phyloP scores from a whole-genome alignment of 2,329 filamentous ascomycete genomes.

The Pleochaeta shiraiana region DNA sequence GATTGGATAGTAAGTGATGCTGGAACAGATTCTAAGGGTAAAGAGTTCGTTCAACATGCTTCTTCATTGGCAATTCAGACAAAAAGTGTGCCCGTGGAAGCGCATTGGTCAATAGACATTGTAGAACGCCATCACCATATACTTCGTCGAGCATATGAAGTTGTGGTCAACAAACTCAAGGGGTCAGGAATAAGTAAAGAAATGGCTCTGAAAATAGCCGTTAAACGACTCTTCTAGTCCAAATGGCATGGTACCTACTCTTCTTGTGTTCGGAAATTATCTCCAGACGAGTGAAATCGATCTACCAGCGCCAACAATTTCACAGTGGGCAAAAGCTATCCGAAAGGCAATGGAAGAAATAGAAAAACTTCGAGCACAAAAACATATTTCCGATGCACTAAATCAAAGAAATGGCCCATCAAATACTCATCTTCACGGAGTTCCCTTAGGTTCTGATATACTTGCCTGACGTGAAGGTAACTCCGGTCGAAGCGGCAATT shows the following conservation, averaged over 20 bases:
- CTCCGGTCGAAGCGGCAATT: neutral
- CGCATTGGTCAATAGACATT: neutral
- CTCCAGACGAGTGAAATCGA: neutral
- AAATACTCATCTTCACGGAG: neutral
- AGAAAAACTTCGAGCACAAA: constrained; percentile 1
- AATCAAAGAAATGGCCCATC: neutral
- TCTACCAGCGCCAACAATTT: neutral
- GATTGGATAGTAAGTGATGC: neutral
- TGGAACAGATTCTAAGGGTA: constrained; percentile 5
- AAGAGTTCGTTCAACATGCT: constrained; percentile 3
- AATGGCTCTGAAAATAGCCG: neutral
- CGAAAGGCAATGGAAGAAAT: constrained; percentile 7
- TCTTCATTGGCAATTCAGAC: neutral
- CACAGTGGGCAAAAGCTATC: constrained; percentile 2
- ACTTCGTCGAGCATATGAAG: neutral
- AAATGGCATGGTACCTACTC: neutral
- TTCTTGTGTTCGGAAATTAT: neutral
- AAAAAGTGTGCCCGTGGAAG: constrained; percentile 3
- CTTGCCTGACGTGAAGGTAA: constrained; percentile 6
- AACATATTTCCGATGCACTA: constrained; percentile 1
- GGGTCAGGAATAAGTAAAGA: neutral
- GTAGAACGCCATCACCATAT: constrained; percentile 3
- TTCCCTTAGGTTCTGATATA: neutral
- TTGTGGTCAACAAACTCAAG: neutral
- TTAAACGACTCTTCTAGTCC: neutral